Percentiles rank a stretch among this genome's conserved stretches.
These are phyloP conservation scores for Stephanodiscus triporus DNA, from an alignment of 108 stramenopile species.

Conservation along the genomic window DNA sequence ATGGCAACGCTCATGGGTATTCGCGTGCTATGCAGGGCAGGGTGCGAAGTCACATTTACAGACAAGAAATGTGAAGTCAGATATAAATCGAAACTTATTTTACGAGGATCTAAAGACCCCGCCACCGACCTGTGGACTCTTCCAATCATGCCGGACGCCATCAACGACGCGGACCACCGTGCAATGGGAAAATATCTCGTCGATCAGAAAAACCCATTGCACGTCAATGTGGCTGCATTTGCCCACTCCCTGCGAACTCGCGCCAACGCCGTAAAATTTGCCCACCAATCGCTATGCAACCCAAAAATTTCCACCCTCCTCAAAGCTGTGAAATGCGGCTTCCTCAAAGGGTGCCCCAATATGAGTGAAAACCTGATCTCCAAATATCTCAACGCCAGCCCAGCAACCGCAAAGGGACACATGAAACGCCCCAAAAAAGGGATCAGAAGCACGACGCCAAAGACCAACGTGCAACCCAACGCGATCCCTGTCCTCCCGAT, in stretches of 20 bases:
- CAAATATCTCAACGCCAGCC: not conserved
- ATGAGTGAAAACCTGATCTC: too few species aligned
- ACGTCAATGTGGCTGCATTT: too few species aligned
- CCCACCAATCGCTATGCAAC: too few species aligned
- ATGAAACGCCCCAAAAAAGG: not conserved
- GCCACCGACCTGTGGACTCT: slow-evolving; percentile 21
- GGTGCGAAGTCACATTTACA: slow-evolving; percentile 21
- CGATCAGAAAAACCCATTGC: too few species aligned
- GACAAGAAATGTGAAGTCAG: slow-evolving; percentile 12
- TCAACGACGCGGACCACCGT: not conserved
- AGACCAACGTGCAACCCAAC: too few species aligned
- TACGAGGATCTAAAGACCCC: slow-evolving; percentile 9
- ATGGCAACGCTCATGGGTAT: not conserved
- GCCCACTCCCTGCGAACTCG: too few species aligned
- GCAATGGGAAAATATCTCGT: too few species aligned
- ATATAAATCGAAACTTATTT: slow-evolving; percentile 7
- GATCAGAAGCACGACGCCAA: not conserved
- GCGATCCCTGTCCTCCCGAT: too few species aligned
- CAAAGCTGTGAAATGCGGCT: too few species aligned
- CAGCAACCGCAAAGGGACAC: slow-evolving; percentile 1
- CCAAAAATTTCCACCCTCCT: too few species aligned
- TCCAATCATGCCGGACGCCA: slow-evolving; percentile 1
- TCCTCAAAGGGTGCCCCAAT: too few species aligned
- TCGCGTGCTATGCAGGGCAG: slow-evolving; percentile 10
- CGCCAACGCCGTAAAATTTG: too few species aligned